Base-by-base conservation (phyloP, 2,329 filamentous ascomycete species). In the Cryoendolithus antarcticus region DNA sequence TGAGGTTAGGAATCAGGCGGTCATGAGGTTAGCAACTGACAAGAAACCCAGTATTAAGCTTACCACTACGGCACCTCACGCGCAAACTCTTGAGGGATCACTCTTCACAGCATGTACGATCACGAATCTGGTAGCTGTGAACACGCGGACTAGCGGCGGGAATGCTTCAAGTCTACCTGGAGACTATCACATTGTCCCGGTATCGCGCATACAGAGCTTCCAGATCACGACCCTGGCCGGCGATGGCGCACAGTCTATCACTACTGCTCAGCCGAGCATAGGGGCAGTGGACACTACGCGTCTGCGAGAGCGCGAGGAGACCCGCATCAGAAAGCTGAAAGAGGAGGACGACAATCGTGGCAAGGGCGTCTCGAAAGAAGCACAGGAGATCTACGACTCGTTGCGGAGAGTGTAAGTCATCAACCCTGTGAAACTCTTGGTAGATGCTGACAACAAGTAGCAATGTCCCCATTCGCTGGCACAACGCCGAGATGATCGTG, bases 341-440 rank as follows among this genome's bases (percentile, higher is more conserved):
- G 70, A 75, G 44, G 63, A 66, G 44, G 74, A 77, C 47, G 63
- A 66, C n/a, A 67, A 69, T 39, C 65, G 69, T 42, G 75, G 74
- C 39, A 76, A 74, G 56, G 74, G 74, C 7, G 75, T 79, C 6
- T 72, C 65, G 30, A 67, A 63, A 30, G 74, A 77, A 46, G 75
- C 70, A 19, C 76, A 80, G 57, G 74, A 76, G 39, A 62, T 80
- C 10, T 80, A 75, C 49, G 74, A 80, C 60, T 67, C 70, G 8
- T 66, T 80, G 39, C 69, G 67, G 44, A 67, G 72, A 49, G 74
- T 73, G 57, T 76, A 52, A 45, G 65, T 45, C 28, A 12, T 31
- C 29, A 31, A 15, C 19, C 9, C 28, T 24, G 31, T 2, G 21
- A 27, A 40, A 10, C n/a, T 36, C 28, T 21, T 33, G n/a, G 21